Base-by-base conservation (phyloP, 2,329 filamentous ascomycete species). In the Colletotrichum phormii region DNA sequence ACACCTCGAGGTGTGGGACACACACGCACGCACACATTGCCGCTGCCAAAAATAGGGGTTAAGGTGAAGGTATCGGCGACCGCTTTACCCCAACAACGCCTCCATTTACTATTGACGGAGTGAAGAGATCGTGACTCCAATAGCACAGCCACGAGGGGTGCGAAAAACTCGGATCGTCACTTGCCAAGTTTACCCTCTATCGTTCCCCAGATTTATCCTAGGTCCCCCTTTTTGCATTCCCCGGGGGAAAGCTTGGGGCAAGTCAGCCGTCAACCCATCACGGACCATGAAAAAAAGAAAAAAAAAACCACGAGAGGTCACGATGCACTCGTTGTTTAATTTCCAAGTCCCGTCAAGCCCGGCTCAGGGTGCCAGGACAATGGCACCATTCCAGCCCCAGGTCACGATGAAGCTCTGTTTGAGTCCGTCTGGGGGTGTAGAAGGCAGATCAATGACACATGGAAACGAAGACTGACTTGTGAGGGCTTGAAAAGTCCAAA, bases 111-210 rank as follows among this genome's bases (percentile, higher is more conserved):
- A 7, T 53, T 53, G 42, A 53, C n/a, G 3, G 60, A n/a, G 49
- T 64, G 53, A 22, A 63, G 53, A 53, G 58, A 54, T 63, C 46
- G 60, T 63, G 53, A 42, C 59, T 65, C 60, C 46, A 53, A 64
- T 18, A 55, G 42, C 60, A 72, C 70, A 54, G 55, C 60, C 66
- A 70, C 60, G 70, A 64, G 33, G 46, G 54, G 26, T 37, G 12
- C 3, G n/a, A 54, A 69, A 72, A 72, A 64, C 59, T 72, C 70
- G 51, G 60, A 70, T 64, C 66, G 60, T 70, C 60, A 61, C 66
- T 70, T 72, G 66, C 35, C 60, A 42, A 42, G 37, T 15, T 9
- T 33, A 9, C 31, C 9, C 31, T 8, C 31, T 33, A 8, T 57
- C 53, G 24, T 58, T 54, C 33, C 53, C 13, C 35, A 57, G 18